These are phyloP conservation scores for Daldinia sp. DNA, from an alignment of 2,329 filamentous ascomycete species.

Conservation along the genomic window DNA sequence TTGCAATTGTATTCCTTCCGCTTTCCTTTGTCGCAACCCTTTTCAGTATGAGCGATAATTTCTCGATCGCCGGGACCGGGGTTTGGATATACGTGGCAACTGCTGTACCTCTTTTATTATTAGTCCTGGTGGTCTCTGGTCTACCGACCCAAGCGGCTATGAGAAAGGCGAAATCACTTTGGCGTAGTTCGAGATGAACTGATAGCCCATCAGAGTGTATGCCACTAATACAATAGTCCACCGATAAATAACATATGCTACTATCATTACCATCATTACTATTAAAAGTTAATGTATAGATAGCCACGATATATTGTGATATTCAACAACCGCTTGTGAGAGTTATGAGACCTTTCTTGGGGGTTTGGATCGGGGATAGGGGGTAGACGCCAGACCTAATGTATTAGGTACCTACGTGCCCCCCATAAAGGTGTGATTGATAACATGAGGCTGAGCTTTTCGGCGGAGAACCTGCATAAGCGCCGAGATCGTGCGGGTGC, in stretches of 20 bases:
- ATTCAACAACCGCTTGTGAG: too few species aligned
- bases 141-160: neutral
- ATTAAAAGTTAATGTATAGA: too few species aligned
- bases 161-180: neutral
- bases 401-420: too few species aligned
- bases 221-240: neutral
- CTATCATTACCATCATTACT: too few species aligned
- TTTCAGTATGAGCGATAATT: constrained; percentile 16
- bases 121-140: neutral
- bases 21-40: constrained; percentile 18
- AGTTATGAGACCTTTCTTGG: too few species aligned
- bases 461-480: too few species aligned
- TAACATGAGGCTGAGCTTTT: too few species aligned
- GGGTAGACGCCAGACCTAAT: too few species aligned
- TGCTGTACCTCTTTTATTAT: constrained; percentile 2
- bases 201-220: neutral
- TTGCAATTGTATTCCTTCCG: constrained; percentile 15
- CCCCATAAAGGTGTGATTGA: too few species aligned
- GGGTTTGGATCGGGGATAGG: too few species aligned
- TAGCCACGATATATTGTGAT: too few species aligned
- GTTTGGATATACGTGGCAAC: constrained; percentile 20
- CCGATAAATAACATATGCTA: neutral
- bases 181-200: neutral
- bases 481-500: too few species aligned
- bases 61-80: neutral